Evolutionary conservation across 2,329 filamentous ascomycete species (phyloP).

Genomic region (Penicillium sp.): DNA sequence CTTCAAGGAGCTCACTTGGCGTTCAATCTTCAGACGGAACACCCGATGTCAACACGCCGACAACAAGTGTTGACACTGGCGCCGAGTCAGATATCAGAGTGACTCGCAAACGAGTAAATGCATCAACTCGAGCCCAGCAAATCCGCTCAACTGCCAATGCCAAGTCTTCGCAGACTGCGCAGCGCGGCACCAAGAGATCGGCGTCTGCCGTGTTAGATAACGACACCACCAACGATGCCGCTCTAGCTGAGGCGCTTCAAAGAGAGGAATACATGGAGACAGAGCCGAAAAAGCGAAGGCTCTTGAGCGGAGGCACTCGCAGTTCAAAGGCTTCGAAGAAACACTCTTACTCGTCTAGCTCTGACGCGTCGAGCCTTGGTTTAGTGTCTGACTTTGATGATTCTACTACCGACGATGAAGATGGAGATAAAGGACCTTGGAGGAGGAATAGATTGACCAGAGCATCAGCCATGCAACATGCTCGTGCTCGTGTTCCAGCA

Average conservation of each 20-base stretch:
- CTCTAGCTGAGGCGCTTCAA: slow-evolving; percentile 62
- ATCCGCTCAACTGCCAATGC: slow-evolving; percentile 58
- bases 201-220: slow-evolving; percentile 50
- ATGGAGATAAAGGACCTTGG: no score
- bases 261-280: slow-evolving; percentile 55
- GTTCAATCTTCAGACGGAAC: slow-evolving; percentile 49
- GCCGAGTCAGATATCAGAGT: slow-evolving; percentile 49
- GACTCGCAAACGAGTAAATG: slow-evolving; percentile 42
- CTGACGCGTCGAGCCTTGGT: no score
- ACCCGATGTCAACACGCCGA: slow-evolving; percentile 63
- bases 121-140: slow-evolving; percentile 51
- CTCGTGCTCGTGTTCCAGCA: no score
- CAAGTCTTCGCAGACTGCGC: slow-evolving; percentile 44
- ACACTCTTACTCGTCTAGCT: no score
- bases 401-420: no score
- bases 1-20: slow-evolving; percentile 46
- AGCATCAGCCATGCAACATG: no score
- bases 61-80: slow-evolving; percentile 62
- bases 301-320: slow-evolving; percentile 19
- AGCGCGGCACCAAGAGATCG: slow-evolving; percentile 49
- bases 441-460: no score
- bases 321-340: no score
- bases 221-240: slow-evolving; percentile 48
- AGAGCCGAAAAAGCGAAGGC: slow-evolving; percentile 42
- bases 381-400: no score